Base-by-base conservation (phyloP, 108 stramenopile species). In the Nitzschia sp. region DNA sequence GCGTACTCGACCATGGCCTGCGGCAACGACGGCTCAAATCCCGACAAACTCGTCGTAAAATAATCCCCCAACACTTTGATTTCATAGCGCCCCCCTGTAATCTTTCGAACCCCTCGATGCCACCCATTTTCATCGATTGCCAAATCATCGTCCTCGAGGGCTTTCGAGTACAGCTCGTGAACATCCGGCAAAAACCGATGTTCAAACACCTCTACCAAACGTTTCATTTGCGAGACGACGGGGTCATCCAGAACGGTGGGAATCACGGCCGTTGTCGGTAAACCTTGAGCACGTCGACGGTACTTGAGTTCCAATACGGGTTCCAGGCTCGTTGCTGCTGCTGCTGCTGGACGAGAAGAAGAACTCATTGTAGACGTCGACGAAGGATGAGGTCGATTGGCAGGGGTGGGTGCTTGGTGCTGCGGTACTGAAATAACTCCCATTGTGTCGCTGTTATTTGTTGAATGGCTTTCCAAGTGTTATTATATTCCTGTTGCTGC, bases 51-150 rank as follows among this genome's bases (percentile, higher is more conserved):
- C 2, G 15, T 41, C 5, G 25, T 28, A 45, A 63, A 47, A 13
- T 30, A 46, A 8, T 63, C 63, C 35, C 63, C 38, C 63, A 63
- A 17, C 2, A 63, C 63, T 47, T 63, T 63, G 46, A 63, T 29
- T 63, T 63, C 63, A 26, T 41, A 47, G 3, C 63, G 63, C 23
- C 38, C 38, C 5, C 63, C 63, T 27, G 63, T 63, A 29, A 63
- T 63, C 9, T 8, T 4, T 27, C 63, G 63, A 26, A 30, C 34
- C 2, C 63, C 63, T 17, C 27, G 13, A 19, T 63, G 47, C 63
- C 63, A 63, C 4, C 45, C 45, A 48, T 48, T 48, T 2, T 29
- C 22, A 48, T 63, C 63, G 38, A 9, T 13, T 8, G 9, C 56
- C 5, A 56, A 4, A 5, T 8, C 25, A 31, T 56, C 55, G 8